Evolutionary conservation across 2,329 filamentous ascomycete species (phyloP).

Genomic region (Talaromyces sp.): DNA sequence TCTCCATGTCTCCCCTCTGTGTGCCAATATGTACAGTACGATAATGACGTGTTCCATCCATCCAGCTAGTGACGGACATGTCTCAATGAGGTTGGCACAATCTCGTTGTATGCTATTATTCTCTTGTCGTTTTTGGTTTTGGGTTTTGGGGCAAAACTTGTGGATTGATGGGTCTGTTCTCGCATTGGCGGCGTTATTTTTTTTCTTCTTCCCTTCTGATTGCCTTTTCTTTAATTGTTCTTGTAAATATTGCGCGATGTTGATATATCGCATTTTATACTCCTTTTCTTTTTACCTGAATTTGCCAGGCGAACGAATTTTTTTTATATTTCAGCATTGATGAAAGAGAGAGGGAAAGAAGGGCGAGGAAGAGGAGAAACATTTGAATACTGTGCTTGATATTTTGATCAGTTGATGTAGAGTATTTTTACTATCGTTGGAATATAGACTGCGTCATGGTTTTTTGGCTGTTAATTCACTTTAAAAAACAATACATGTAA

Average conservation of each 20-base stretch:
- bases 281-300: neutral
- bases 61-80: neutral
- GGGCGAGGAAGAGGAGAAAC: neutral
- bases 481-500: no score
- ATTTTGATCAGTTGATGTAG: neutral
- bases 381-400: neutral
- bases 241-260: slow-evolving; percentile 3
- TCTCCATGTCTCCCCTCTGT: neutral
- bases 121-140: slow-evolving; percentile 3
- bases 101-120: slow-evolving; percentile 9
- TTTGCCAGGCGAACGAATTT: neutral
- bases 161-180: neutral
- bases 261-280: neutral
- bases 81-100: neutral
- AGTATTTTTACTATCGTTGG: neutral
- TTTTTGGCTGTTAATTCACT: neutral
- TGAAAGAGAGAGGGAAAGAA: neutral
- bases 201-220: neutral
- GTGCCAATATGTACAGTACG: slow-evolving; percentile 1
- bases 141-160: neutral
- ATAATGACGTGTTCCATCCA: neutral
- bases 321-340: neutral
- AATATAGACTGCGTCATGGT: neutral
- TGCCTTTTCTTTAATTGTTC: neutral
- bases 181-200: slow-evolving; percentile 2